A percentile compares a stretch with the other conserved stretches of the same genome.
These are phyloP conservation scores for Crithidia thermophila DNA, from an alignment of 208 protist species.

Conservation along the genomic window DNA sequence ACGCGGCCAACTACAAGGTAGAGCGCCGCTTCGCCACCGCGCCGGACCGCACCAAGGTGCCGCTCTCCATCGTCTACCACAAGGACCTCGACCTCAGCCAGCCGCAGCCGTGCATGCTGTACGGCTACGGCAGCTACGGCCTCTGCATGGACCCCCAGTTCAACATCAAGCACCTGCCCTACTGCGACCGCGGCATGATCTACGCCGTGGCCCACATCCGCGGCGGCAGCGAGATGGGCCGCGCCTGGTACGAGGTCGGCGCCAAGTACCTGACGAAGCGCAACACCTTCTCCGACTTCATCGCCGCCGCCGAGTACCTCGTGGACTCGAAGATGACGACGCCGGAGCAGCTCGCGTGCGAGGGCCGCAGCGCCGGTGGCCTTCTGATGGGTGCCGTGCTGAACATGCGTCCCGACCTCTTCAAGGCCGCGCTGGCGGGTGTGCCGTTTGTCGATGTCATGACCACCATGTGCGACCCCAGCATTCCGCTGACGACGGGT, in stretches of 20 bases:
- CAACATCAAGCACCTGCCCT: constrained; percentile 72
- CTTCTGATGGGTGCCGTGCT: constrained; percentile 92
- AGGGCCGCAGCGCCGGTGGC: constrained; percentile 93
- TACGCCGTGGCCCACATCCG: constrained; percentile 92
- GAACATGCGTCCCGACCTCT: constrained; percentile 94
- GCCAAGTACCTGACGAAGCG: constrained; percentile 94
- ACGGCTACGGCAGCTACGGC: constrained; percentile 93
- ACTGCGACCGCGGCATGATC: constrained; percentile 91
- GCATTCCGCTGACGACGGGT: constrained; percentile 89
- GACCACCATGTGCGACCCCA: constrained; percentile 94
- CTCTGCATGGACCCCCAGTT: constrained; percentile 89
- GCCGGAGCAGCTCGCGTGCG: constrained; percentile 76
- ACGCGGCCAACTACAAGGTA: constrained; percentile 65
- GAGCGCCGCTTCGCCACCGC: constrained; percentile 75
- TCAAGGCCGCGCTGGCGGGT: constrained; percentile 77
- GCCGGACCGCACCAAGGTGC: constrained; percentile 74
- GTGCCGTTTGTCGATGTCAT: constrained; percentile 96
- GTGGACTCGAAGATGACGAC: constrained; percentile 68
- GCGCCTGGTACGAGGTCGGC: constrained; percentile 88
- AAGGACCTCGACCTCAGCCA: constrained; percentile 63
- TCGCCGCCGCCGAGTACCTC: constrained; percentile 88
- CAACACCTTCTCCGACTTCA: constrained; percentile 95
- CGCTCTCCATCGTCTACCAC: constrained; percentile 83
- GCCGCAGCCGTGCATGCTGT: constrained; percentile 85
- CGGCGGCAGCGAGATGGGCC: constrained; percentile 93